Conservation (phyloP, 2,329 filamentous ascomycete species). For the Plectosphaerella sp. region DNA sequence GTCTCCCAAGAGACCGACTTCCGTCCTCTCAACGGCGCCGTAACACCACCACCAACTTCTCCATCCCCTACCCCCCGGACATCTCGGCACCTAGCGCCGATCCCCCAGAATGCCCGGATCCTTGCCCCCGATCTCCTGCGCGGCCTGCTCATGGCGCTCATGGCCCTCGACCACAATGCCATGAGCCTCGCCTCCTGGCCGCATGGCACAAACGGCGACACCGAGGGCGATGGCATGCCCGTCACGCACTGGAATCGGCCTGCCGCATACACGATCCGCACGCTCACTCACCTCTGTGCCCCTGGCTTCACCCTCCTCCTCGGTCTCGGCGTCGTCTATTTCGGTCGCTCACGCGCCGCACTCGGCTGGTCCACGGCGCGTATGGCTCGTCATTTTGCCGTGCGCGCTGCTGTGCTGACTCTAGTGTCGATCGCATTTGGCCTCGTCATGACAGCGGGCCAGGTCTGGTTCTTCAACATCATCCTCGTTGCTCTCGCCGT, state of each 20-base stretch:
- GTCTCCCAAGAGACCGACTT: neutral
- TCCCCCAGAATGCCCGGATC: conserved; percentile 18
- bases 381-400: conserved; percentile 32
- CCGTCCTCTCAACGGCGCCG: neutral
- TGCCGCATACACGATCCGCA: conserved; percentile 31
- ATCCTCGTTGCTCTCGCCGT: conserved; percentile 39
- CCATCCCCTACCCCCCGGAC: neutral
- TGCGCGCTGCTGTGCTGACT: conserved; percentile 30
- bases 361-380: conserved; percentile 31
- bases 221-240: conserved; percentile 28
- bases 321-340: conserved; percentile 40
- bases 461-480: conserved; percentile 36
- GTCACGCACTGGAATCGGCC: conserved; percentile 32
- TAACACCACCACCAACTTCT: neutral
- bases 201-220: conserved; percentile 29
- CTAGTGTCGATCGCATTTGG: conserved; percentile 26
- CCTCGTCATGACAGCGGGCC: conserved; percentile 22
- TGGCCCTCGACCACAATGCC: conserved; percentile 39
- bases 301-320: conserved; percentile 41
- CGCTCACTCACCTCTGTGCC: conserved; percentile 39
- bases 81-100: conserved; percentile 4
- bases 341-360: conserved; percentile 33
- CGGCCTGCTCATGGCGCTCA: conserved; percentile 37
- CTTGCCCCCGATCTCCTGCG: conserved; percentile 39
- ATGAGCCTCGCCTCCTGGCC: conserved; percentile 33